Conservation (phyloP, 495 filamentous ascomycete species). For the Parmelia sp. region DNA sequence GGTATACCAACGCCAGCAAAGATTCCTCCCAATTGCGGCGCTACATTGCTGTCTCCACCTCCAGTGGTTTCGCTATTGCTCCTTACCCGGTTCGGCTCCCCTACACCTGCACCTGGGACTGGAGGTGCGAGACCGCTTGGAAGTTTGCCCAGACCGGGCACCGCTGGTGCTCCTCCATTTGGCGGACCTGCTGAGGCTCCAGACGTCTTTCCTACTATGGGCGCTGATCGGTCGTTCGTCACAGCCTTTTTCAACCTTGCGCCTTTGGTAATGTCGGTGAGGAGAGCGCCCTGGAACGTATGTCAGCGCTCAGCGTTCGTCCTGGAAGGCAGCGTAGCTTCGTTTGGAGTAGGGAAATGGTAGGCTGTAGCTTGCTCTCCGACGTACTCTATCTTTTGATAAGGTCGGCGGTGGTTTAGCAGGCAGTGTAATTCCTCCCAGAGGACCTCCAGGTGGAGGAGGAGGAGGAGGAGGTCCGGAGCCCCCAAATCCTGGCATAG, state of each 20-base stretch:
- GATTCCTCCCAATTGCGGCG: slow-evolving; percentile 80
- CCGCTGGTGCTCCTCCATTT: slow-evolving; percentile 69
- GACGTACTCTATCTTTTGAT: slow-evolving; percentile 52
- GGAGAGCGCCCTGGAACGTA: slow-evolving; percentile 66
- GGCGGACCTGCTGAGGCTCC: slow-evolving; percentile 53
- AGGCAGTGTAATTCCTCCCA: slow-evolving; percentile 39
- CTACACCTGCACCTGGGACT: slow-evolving; percentile 47
- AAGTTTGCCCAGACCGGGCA: slow-evolving; percentile 61
- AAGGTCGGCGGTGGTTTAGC: slow-evolving; percentile 41
- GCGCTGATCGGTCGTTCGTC: slow-evolving; percentile 92
- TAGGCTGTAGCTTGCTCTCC: not conserved
- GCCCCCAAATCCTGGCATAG: slow-evolving; percentile 48
- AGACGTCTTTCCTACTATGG: slow-evolving; percentile 51
- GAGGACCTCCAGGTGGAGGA: slow-evolving; percentile 44
- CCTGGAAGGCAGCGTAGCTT: not conserved
- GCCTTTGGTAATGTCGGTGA: slow-evolving; percentile 84
- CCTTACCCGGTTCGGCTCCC: slow-evolving; percentile 55
- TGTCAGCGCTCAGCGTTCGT: slow-evolving; percentile 12
- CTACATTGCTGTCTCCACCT: slow-evolving; percentile 35
- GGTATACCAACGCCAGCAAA: slow-evolving; percentile 89
- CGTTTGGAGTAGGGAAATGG: not conserved
- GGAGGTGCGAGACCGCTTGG: slow-evolving; percentile 71
- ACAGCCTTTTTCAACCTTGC: slow-evolving; percentile 74
- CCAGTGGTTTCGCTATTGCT: slow-evolving; percentile 71
- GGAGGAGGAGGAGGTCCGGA: slow-evolving; percentile 64